Conservation (phyloP, 1,284 basidiomycete species). For the Cryptococcus hybrid region DNA sequence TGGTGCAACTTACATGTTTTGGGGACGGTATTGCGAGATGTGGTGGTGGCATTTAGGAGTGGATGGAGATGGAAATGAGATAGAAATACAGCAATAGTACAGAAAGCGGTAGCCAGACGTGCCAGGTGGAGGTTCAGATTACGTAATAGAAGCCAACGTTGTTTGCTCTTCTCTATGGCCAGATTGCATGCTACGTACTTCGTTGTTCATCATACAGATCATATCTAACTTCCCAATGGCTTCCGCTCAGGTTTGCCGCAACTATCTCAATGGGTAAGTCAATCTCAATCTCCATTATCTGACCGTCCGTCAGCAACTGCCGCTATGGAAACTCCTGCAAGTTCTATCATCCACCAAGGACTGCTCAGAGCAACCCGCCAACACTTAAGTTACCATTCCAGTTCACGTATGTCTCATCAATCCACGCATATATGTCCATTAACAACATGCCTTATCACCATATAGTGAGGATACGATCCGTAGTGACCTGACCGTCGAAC, state of each 20-base stretch:
- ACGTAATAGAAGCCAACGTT: too few relatives aligned
- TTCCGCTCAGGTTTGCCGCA: conserved; percentile 20
- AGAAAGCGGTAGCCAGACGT: too few relatives aligned
- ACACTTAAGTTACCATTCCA: background rate
- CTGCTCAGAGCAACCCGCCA: background rate
- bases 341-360: conserved; percentile 35
- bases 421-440: background rate
- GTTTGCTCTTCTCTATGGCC: too few relatives aligned
- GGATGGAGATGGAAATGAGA: too few relatives aligned
- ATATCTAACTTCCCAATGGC: background rate
- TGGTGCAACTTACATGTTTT: conserved; percentile 17
- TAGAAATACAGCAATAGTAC: too few relatives aligned
- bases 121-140: too few relatives aligned
- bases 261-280: conserved; percentile 25
- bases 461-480: conserved; percentile 35
- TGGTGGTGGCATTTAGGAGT: too few relatives aligned
- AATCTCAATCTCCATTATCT: background rate
- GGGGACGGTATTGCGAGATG: conserved; percentile 13
- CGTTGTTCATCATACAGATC: too few relatives aligned
- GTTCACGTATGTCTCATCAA: background rate
- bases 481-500: conserved; percentile 35
- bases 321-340: conserved; percentile 36
- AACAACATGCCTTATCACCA: background rate
- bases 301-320: conserved; percentile 22
- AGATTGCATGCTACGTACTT: too few relatives aligned